Evolutionary conservation across 192 early-diverging fungal genomes (phyloP), one percentile per base, ranked within the genome.

Genomic region (Backusella macrospora): DNA sequence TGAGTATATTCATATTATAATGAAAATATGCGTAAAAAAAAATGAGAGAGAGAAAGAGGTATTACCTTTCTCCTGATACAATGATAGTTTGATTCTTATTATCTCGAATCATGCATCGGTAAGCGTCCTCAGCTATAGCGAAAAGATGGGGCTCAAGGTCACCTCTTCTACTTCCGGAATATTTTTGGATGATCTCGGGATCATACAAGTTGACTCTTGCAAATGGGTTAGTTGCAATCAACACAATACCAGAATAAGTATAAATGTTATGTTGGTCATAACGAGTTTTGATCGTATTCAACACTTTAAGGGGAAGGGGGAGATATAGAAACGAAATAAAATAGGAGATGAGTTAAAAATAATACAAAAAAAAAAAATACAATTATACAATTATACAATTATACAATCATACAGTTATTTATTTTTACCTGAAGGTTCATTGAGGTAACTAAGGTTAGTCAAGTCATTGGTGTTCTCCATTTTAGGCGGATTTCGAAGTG

Each of bases 121-220:
- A 99, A 9, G 98, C 95, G 80, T 98, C 96, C 87, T 98, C 96
- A 18, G 96, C 94, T 71, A 99, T 96, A 18, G 98, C 96, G 83
- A 98, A 99, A 85, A 99, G 86, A 83, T 99, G 98, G 45, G 98
- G 98, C 78, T 98, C 96, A 8, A 98, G 89, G 78, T 99, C 96
- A 26, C 95, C 96, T 66, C 95, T 89, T 74, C 93, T 89, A 70
- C 93, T 92, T 34, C 98, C 98, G 2, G 96, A 94, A 78, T 99
- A 98, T 67, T 94, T 91, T 68, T 95, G 91, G 46, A 99, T 92
- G 65, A 93, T 92, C 72, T 98, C 95, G 52, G 92, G 92, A 15
- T 93, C 91, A 83, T 99, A 99, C 43, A 98, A 85, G 40, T 88
- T 75, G 73, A 99, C 89, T 23, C 91, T 81, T 47, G 88, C 88